Base-by-base conservation (phyloP, 192 early-diverging fungal genomes). In the Coemansia sp. region DNA sequence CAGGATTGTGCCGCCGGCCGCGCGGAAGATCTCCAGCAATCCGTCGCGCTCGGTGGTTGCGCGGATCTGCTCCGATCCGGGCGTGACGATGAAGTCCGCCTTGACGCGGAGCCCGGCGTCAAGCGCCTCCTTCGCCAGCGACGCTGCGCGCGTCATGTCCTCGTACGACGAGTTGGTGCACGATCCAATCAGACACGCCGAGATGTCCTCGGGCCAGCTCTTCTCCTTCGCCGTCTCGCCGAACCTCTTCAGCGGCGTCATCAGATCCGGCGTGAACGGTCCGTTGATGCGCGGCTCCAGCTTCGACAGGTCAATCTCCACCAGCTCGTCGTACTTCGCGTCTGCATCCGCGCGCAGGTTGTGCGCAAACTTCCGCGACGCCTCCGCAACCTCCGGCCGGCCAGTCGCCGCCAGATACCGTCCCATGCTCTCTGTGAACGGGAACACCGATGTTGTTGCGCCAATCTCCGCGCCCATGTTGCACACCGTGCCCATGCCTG, bases 401-500 rank as follows among this genome's bases (percentile, higher is more conserved):
- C 85, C 82, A 57, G 97, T 99, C 64, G 95, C 92, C 63, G 85
- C 85, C 40, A 99, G 88, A 84, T 95, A 99, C 68, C 91, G 89
- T 65, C 82, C 77, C 97, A 99, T 99, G 81, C 92, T 91, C 49
- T 84, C 74, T 75, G 94, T 95, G 87, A 90, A 96, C 26, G 96
- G 96, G 87, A 98, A 98, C 46, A 97, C 73, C 16, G 96, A 98
- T 56, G 96, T 97, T 52, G 96, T 98, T 40, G 96, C 96, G 69
- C 96, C 96, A 65, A 98, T 92, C 84, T 98, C 96, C 48, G 96
- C 96, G 76, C 96, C 96, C 96, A 98, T 97, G 87, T 98, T 98
- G 85, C 96, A 98, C 73, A 98, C 93, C 58, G 96, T 98, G 64
- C 92, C 96, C 96, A 98, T 97, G 71, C 95, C 96, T 63, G 96